Base-by-base conservation (phyloP, 2,329 filamentous ascomycete genomes). In the Venturia asperata region DNA sequence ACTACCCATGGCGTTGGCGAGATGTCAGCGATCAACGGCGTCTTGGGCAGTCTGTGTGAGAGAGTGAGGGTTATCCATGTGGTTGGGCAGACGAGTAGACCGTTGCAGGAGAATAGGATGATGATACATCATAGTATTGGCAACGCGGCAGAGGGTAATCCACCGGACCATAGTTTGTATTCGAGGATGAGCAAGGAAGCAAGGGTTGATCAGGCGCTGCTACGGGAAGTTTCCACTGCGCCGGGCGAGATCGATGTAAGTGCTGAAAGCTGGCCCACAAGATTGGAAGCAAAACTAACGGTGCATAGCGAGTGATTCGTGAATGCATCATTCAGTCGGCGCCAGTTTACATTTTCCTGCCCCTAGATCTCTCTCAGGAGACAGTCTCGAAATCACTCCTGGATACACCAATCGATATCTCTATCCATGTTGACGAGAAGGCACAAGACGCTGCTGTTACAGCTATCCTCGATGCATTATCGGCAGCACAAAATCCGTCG, bases 1-100 rank as follows among this genome's bases (percentile, higher is more conserved):
- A 87, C 85, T 0, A 85, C 84, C 0, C 85, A 85, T 69, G 85
- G 84, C 5, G 84, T 87, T 1, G 85, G 73, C 24, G 79, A 80
- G 67, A 68, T 80, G 5, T 77, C 74, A 49, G 78, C 79, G 0
- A 66, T 80, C 6, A 80, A 80, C 66, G 78, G 76, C 24, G 72
- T 80, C 27, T 77, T 78, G 2, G 79, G 79, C 1, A 70, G 76
- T 41, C 75, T 77, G 70, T 75, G 74, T 9, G 79, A 80, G 68
- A 72, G 75, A 11, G 76, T 80, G 24, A 78, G 77, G 55, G 68
- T 79, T 9, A 76, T 81, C 19, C 79, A 80, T 67, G 72, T 81
- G 1, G 79, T 80, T 11, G 78, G 78, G 0, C 77, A 79, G 67
- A 79, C 78, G 0, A 75, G 75, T 9, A 66, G 75, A 27, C 67